Percentiles rank a stretch among this genome's conserved stretches.
These are phyloP conservation scores for Erucastrum elatum DNA, from an alignment of 345 rosid genomes.

Conservation along the genomic window DNA sequence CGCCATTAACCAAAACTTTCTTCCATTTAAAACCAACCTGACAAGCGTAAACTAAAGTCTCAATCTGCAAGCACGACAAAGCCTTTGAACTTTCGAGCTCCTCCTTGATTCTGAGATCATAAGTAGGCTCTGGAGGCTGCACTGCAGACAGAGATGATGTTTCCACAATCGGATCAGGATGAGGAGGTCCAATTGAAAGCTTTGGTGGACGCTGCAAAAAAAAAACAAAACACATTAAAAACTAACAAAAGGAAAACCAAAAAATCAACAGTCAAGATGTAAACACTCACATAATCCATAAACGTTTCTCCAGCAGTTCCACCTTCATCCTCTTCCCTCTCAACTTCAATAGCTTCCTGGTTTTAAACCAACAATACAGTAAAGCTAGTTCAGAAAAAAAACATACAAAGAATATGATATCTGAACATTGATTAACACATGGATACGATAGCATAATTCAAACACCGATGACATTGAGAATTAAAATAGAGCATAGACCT, in stretches of 20 bases:
- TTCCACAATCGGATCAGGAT: constrained; percentile 96
- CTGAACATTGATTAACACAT: neutral
- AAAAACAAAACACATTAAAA: constrained; percentile 6
- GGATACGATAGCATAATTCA: constrained; percentile 3
- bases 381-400: neutral
- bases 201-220: constrained; percentile 79
- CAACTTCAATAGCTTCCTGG: constrained; percentile 95
- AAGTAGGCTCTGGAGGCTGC: constrained; percentile 94
- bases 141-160: constrained; percentile 95
- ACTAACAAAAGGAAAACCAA: neutral
- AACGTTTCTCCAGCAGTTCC: constrained; percentile 91
- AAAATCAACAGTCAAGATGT: constrained; percentile 13
- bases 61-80: constrained; percentile 97
- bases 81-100: constrained; percentile 68
- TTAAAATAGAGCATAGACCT: constrained; percentile 44
- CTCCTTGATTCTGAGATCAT: constrained; percentile 70
- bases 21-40: constrained; percentile 58
- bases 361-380: constrained; percentile 16
- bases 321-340: constrained; percentile 99
- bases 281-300: constrained; percentile 80
- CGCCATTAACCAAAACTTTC: constrained; percentile 31
- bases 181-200: constrained; percentile 88
- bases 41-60: constrained; percentile 94
- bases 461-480: neutral
- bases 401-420: neutral